phyloP scores from a whole-genome alignment of 2,329 filamentous ascomycete species.

The Dissoconium aciculare region DNA sequence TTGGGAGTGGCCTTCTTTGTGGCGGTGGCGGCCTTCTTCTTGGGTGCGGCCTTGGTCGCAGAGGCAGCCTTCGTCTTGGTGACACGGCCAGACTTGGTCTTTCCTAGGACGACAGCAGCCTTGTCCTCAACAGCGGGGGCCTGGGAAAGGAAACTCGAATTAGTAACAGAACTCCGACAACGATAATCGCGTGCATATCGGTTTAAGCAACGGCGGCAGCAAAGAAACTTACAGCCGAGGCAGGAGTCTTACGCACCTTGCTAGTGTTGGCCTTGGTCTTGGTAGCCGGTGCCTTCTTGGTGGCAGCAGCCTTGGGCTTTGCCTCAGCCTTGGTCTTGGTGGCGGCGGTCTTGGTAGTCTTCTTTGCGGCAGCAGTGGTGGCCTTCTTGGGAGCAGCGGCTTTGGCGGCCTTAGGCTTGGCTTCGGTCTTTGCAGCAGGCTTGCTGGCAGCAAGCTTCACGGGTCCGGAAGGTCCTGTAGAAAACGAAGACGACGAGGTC shows the following conservation, averaged over 20 bases:
- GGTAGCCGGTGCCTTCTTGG: constrained; percentile 23
- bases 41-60: constrained; percentile 15
- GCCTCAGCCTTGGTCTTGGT: constrained; percentile 17
- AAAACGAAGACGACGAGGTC: constrained; percentile 14
- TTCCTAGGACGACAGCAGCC: constrained; percentile 50
- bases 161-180: not conserved
- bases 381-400: constrained; percentile 27
- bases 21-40: constrained; percentile 26
- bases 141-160: constrained; percentile 22
- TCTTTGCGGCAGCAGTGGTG: constrained; percentile 27
- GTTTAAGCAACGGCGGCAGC: not conserved
- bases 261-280: constrained; percentile 32
- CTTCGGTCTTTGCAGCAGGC: constrained; percentile 34
- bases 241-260: constrained; percentile 31
- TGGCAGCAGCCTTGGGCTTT: constrained; percentile 22
- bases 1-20: constrained; percentile 31
- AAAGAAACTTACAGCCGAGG: constrained; percentile 17
- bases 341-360: constrained; percentile 16
- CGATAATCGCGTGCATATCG: not conserved
- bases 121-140: constrained; percentile 55
- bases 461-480: constrained; percentile 62
- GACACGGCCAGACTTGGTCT: constrained; percentile 78
- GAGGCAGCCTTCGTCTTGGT: constrained; percentile 49
- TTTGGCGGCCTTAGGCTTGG: constrained; percentile 23
- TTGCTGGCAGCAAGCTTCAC: constrained; percentile 55